These are phyloP conservation scores for Knoxdaviesia proteae DNA, from an alignment of 2,329 filamentous ascomycete genomes.

Conservation along the genomic window DNA sequence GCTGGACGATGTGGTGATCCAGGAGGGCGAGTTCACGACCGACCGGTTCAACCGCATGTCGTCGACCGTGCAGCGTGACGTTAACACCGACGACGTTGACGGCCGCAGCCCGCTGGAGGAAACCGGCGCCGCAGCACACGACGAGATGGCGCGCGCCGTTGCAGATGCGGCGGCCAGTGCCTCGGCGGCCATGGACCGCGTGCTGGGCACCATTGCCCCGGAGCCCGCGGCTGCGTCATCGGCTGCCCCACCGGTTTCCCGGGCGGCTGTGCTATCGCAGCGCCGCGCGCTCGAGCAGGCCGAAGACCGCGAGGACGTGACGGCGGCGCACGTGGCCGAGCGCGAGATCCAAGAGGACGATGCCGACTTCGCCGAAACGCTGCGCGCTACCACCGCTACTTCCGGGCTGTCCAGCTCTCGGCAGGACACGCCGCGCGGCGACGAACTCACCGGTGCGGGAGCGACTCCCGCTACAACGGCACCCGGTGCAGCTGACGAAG, in stretches of 20 bases:
- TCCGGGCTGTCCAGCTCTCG: constrained; percentile 29
- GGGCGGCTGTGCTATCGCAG: constrained; percentile 58
- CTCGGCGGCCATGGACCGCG: constrained; percentile 62
- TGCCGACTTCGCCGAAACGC: constrained; percentile 59
- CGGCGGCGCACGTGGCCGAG: constrained; percentile 68
- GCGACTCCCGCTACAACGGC: background rate
- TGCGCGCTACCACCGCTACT: constrained; percentile 15
- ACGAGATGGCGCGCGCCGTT: background rate
- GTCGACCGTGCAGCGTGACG: constrained; percentile 33
- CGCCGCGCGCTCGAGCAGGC: constrained; percentile 64
- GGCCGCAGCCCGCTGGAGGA: constrained; percentile 9
- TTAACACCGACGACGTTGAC: constrained; percentile 39
- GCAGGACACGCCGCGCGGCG: constrained; percentile 25
- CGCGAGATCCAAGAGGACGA: constrained; percentile 78
- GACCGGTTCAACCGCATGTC: constrained; percentile 76
- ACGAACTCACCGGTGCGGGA: constrained; percentile 11
- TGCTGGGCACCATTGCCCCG: constrained; percentile 22
- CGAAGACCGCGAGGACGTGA: constrained; percentile 81
- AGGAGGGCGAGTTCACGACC: constrained; percentile 93
- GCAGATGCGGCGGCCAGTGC: constrained; percentile 30
- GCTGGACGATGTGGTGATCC: constrained; percentile 93
- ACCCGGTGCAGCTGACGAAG: constrained; percentile 12
- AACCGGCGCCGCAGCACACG: background rate
- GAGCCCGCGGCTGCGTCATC: background rate
- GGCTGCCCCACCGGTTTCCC: constrained; percentile 29